Conservation (phyloP, 2,329 filamentous ascomycete species). For the Ascochyta rabiei region DNA sequence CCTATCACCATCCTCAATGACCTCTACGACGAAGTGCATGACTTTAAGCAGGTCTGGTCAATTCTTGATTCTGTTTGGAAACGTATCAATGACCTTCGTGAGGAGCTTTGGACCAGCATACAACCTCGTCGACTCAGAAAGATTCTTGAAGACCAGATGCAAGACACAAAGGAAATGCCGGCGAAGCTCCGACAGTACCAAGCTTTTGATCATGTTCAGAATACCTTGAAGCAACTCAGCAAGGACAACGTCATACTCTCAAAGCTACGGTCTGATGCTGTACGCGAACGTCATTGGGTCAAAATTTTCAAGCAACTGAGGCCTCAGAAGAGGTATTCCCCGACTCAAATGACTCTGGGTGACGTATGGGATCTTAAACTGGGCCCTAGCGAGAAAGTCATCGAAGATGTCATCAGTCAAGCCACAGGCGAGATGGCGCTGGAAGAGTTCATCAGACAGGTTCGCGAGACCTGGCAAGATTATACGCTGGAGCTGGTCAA, state of each 20-base stretch:
- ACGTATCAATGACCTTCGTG: conserved; percentile 89
- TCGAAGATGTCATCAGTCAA: conserved; percentile 92
- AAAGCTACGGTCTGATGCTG: conserved; percentile 94
- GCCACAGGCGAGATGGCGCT: conserved; percentile 98
- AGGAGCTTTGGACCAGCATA: conserved; percentile 92
- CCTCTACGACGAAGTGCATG: conserved; percentile 93
- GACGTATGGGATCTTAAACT: conserved; percentile 98
- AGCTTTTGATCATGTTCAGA: conserved; percentile 98
- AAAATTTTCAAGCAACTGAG: conserved; percentile 97
- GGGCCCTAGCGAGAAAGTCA: conserved; percentile 81
- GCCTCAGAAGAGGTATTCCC: conserved; percentile 91
- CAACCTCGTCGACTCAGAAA: conserved; percentile 91
- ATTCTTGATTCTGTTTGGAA: conserved; percentile 96
- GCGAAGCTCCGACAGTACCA: conserved; percentile 99
- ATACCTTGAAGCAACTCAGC: conserved; percentile 81
- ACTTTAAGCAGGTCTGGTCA: conserved; percentile 99
- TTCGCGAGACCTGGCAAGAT: conserved; percentile 95
- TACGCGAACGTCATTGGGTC: conserved; percentile 94
- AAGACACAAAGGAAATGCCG: conserved; percentile 99
- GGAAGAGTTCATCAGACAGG: conserved; percentile 95
- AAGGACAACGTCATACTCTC: conserved; percentile 88
- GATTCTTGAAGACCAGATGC: conserved; percentile 88
- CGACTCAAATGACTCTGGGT: conserved; percentile 92
- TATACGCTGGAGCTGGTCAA: conserved; percentile 93
- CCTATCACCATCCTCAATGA: conserved; percentile 81